A percentile compares a stretch with the other conserved stretches of the same genome.
phyloP scores from a whole-genome alignment of 495 filamentous ascomycete species.

The Hyaloscypha hepaticicola region DNA sequence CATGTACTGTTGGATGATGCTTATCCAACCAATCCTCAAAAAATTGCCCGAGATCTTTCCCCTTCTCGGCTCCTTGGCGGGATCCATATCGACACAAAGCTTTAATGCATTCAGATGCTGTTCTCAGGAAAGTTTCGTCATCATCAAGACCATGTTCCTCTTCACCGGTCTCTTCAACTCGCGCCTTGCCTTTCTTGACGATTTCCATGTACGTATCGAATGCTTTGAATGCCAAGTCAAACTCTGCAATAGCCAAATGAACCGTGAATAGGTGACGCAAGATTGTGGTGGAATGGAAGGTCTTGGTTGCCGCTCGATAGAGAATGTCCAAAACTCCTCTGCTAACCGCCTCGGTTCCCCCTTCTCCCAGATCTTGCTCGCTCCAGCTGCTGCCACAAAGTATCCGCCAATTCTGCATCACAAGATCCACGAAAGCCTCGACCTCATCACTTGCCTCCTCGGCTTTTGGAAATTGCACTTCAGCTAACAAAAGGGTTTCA shows the following conservation, averaged over 20 bases:
- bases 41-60: slow-evolving; percentile 60
- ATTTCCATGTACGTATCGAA: slow-evolving; percentile 90
- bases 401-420: slow-evolving; percentile 81
- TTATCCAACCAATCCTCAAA: slow-evolving; percentile 66
- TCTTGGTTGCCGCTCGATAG: slow-evolving; percentile 85
- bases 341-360: slow-evolving; percentile 69
- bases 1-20: slow-evolving; percentile 34
- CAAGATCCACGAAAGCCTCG: slow-evolving; percentile 76
- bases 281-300: slow-evolving; percentile 88
- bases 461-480: slow-evolving; percentile 81
- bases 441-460: slow-evolving; percentile 70
- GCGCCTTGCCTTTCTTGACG: slow-evolving; percentile 73
- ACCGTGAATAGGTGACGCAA: slow-evolving; percentile 86
- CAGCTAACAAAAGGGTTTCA: slow-evolving; percentile 67
- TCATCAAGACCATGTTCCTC: slow-evolving; percentile 71
- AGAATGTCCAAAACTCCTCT: slow-evolving; percentile 77
- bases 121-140: slow-evolving; percentile 70
- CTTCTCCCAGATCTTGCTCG: slow-evolving; percentile 75
- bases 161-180: slow-evolving; percentile 74
- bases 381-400: slow-evolving; percentile 72
- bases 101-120: slow-evolving; percentile 72
- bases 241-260: slow-evolving; percentile 82
- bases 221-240: slow-evolving; percentile 80
- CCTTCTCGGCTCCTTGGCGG: slow-evolving; percentile 71
- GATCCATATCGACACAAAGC: slow-evolving; percentile 81